These are phyloP conservation scores for Tieghemostelium lacteum DNA, from an alignment of 78 protist species.

Conservation along the genomic window DNA sequence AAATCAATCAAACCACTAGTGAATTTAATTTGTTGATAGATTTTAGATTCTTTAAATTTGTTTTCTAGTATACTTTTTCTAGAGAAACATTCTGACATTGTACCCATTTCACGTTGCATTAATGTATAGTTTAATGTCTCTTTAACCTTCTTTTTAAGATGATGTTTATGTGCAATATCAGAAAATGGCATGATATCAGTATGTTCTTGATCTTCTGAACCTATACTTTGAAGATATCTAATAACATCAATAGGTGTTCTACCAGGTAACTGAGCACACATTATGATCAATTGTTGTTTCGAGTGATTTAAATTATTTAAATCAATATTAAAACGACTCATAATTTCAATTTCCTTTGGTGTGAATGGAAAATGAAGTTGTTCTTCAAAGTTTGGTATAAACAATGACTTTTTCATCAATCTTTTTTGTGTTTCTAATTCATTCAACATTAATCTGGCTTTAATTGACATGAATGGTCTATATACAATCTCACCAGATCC, in stretches of 20 bases:
- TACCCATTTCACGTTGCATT: too few species aligned
- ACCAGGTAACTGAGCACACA: not conserved
- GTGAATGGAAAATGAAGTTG: not conserved
- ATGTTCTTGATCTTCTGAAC: not conserved
- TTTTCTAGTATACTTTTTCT: too few species aligned
- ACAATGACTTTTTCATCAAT: not conserved
- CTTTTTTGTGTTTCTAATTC: not conserved
- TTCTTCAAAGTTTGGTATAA: not conserved
- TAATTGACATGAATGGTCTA: not conserved
- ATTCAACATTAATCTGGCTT: not conserved
- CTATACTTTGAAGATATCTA: not conserved
- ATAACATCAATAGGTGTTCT: not conserved
- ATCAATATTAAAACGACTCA: too few species aligned
- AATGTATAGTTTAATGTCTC: too few species aligned
- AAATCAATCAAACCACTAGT: not conserved
- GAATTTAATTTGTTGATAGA: not conserved
- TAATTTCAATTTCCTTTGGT: not conserved
- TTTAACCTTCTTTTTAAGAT: too few species aligned
- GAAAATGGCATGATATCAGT: too few species aligned
- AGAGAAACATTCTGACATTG: too few species aligned
- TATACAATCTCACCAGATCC: not conserved
- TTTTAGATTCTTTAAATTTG: too few species aligned
- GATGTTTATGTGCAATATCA: not conserved
- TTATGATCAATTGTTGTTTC: too few species aligned
- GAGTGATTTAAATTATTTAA: too few species aligned